These are phyloP conservation scores for Mediolabrus comicus DNA, from an alignment of 108 stramenopile genomes.

Conservation along the genomic window DNA sequence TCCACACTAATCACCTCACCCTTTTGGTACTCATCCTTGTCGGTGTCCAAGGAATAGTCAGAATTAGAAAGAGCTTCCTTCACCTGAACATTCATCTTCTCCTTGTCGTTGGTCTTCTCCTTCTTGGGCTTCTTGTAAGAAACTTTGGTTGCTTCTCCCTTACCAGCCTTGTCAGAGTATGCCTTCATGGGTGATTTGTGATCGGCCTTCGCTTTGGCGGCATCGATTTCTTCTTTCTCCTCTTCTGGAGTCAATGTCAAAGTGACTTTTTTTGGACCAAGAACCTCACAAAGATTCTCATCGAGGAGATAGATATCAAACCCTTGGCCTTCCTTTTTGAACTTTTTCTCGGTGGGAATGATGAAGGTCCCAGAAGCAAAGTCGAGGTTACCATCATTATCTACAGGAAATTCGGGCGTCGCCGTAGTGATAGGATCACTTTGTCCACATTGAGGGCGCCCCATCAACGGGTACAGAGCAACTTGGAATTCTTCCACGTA, in stretches of 20 bases:
- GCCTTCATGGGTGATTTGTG: neutral
- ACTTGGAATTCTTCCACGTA: neutral
- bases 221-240: neutral
- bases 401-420: neutral
- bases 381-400: neutral
- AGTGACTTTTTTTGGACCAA: neutral
- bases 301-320: neutral
- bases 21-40: neutral
- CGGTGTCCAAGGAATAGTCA: neutral
- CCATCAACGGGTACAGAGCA: neutral
- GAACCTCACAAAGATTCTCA: neutral
- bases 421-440: neutral
- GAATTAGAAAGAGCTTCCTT: neutral
- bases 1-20: neutral
- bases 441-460: neutral
- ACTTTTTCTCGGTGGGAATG: neutral
- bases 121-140: conserved; percentile 3
- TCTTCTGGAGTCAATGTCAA: neutral
- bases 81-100: neutral
- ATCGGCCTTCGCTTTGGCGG: neutral
- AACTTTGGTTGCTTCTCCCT: neutral
- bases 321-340: neutral
- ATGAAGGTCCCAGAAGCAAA: neutral
- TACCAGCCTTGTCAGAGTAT: neutral
- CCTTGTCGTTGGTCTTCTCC: neutral